Evolutionary conservation across 352 stramenopile species (phyloP).

Genomic region (Pythium folliculosum): DNA sequence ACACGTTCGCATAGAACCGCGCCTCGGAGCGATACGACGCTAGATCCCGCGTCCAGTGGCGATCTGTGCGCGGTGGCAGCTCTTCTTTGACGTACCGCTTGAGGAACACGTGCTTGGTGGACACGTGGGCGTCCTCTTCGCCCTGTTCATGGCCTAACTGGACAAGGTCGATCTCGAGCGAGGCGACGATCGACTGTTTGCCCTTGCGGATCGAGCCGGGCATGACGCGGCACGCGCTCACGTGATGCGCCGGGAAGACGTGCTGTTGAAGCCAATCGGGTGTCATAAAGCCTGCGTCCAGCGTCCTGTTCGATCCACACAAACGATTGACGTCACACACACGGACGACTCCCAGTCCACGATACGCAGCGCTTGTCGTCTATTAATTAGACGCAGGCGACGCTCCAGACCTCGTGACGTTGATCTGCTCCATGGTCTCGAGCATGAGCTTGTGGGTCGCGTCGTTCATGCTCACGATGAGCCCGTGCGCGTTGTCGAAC

Average conservation of each 20-base stretch:
- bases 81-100: slow-evolving; percentile 66
- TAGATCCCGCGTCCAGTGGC: slow-evolving; percentile 61
- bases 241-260: slow-evolving; percentile 25
- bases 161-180: slow-evolving; percentile 35
- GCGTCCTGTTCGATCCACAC: slow-evolving; percentile 33
- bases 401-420: slow-evolving; percentile 55
- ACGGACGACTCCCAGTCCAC: not conserved
- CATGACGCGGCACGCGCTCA: slow-evolving; percentile 30
- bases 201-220: slow-evolving; percentile 41
- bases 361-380: not conserved
- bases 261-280: slow-evolving; percentile 48
- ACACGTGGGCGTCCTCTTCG: not conserved
- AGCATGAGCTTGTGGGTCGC: slow-evolving; percentile 40
- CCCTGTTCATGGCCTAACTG: not conserved
- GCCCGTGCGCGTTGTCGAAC: slow-evolving; percentile 65
- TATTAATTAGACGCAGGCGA: slow-evolving; percentile 34
- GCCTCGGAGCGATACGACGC: slow-evolving; percentile 61
- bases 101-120: slow-evolving; percentile 46
- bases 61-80: slow-evolving; percentile 39
- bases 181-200: slow-evolving; percentile 56
- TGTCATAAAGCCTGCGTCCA: slow-evolving; percentile 49
- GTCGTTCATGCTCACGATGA: slow-evolving; percentile 51
- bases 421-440: slow-evolving; percentile 47
- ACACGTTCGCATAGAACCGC: slow-evolving; percentile 57
- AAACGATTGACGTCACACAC: slow-evolving; percentile 9